Percentiles rank a stretch among this genome's conserved stretches.
Evolutionary conservation across 345 rosid species (phyloP).

Genomic region (Salix arbutifolia): DNA sequence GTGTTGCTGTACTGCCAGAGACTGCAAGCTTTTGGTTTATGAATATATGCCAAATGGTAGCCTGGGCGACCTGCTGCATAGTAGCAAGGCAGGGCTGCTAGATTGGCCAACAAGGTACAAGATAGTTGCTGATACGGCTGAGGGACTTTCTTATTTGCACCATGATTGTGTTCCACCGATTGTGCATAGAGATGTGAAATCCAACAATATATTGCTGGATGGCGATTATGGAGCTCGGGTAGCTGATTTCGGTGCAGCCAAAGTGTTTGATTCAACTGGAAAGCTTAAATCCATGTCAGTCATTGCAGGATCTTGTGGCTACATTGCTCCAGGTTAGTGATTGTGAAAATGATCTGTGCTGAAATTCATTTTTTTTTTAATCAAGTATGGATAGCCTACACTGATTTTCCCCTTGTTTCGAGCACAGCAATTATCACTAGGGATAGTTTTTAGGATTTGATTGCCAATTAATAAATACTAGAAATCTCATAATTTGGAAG

Average conservation of each 20-base stretch:
- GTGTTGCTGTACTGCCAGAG: slow-evolving; percentile 89
- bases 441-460: not conserved
- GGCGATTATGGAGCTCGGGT: slow-evolving; percentile 89
- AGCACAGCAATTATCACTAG: not conserved
- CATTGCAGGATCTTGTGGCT: slow-evolving; percentile 96
- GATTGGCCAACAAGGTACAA: slow-evolving; percentile 84
- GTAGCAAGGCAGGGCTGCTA: slow-evolving; percentile 74
- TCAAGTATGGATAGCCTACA: not conserved
- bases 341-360: not conserved
- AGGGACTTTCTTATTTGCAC: slow-evolving; percentile 92
- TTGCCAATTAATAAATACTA: not conserved
- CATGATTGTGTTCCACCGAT: slow-evolving; percentile 94
- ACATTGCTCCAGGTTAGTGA: slow-evolving; percentile 94
- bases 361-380: not conserved
- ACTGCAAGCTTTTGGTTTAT: slow-evolving; percentile 91
- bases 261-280: slow-evolving; percentile 65
- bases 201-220: slow-evolving; percentile 88
- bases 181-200: slow-evolving; percentile 94
- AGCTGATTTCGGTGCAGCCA: slow-evolving; percentile 96
- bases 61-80: slow-evolving; percentile 86
- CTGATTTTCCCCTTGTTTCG: not conserved
- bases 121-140: slow-evolving; percentile 81
- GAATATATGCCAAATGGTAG: slow-evolving; percentile 98
- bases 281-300: slow-evolving; percentile 90
- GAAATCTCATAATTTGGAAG: not conserved